phyloP scores from a whole-genome alignment of 2,329 filamentous ascomycete species.

The Penicillium palitans region DNA sequence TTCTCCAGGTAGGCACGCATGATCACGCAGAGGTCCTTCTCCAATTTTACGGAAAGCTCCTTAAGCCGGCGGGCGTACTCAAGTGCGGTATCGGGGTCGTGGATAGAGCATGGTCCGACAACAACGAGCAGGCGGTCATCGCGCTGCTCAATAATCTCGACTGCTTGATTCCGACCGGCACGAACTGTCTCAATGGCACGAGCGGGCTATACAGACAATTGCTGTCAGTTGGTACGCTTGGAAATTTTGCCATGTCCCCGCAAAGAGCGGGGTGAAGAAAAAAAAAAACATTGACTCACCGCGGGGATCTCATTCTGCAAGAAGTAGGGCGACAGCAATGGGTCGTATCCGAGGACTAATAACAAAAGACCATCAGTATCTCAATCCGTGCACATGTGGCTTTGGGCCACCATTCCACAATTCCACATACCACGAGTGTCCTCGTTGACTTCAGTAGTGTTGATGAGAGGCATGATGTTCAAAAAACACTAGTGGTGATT shows the following conservation, averaged over 20 bases:
- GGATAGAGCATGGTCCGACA: conserved; percentile 94
- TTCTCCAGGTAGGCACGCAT: conserved; percentile 99
- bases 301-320: conserved; percentile 81
- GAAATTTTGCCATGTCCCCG: conserved; percentile 58
- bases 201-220: conserved; percentile 32
- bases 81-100: conserved; percentile 83
- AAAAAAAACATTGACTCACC: conserved; percentile 53
- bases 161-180: conserved; percentile 55
- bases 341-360: conserved; percentile 92
- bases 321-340: conserved; percentile 83
- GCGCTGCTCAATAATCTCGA: conserved; percentile 71
- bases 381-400: neutral
- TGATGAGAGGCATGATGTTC: conserved; percentile 44
- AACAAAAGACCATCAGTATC: conserved; percentile 9
- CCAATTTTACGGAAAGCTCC: conserved; percentile 73
- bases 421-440: conserved; percentile 46
- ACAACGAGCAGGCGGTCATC: conserved; percentile 90
- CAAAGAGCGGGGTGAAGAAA: conserved; percentile 65
- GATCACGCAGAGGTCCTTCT: conserved; percentile 81
- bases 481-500: conserved; percentile 3
- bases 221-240: conserved; percentile 20
- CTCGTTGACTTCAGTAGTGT: conserved; percentile 44
- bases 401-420: too few relatives aligned
- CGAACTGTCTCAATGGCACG: conserved; percentile 45
- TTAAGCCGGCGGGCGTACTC: conserved; percentile 85